Percentiles rank a stretch among this genome's conserved stretches.
Conservation (phyloP, 2,329 filamentous ascomycete species). For the Chalara sp. region DNA sequence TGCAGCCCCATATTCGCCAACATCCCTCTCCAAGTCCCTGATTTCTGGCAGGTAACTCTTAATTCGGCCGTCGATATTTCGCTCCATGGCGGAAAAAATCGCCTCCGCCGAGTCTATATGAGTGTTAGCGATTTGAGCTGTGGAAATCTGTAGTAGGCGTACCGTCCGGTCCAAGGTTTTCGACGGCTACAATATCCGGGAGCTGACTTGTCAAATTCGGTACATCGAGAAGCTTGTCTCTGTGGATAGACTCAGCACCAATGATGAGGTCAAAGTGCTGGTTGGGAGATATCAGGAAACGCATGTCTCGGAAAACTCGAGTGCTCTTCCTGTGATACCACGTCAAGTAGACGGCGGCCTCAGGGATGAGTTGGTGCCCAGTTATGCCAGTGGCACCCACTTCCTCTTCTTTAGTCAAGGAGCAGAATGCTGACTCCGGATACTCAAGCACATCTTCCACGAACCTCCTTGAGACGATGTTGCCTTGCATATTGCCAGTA, state of each 20-base stretch:
- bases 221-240: slow-evolving; percentile 8
- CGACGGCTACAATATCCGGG: too few species aligned
- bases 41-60: too few species aligned
- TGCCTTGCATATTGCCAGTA: slow-evolving; percentile 17
- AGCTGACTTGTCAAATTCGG: slow-evolving; percentile 3
- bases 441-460: slow-evolving; percentile 8
- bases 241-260: slow-evolving; percentile 11
- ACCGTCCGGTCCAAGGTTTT: too few species aligned
- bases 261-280: slow-evolving; percentile 12
- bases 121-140: too few species aligned
- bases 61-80: too few species aligned
- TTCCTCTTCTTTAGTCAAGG: slow-evolving; percentile 10
- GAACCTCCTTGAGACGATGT: slow-evolving; percentile 13
- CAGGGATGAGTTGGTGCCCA: slow-evolving; percentile 11
- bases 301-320: slow-evolving; percentile 15
- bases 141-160: too few species aligned
- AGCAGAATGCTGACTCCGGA: slow-evolving; percentile 1
- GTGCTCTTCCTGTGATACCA: slow-evolving; percentile 14
- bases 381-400: slow-evolving; percentile 10
- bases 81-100: too few species aligned
- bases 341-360: slow-evolving; percentile 12
- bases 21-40: too few species aligned
- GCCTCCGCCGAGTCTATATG: too few species aligned
- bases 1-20: too few species aligned
- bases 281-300: slow-evolving; percentile 12